Conservation (phyloP, 306 rosid species). For the Rosa rugosa region DNA sequence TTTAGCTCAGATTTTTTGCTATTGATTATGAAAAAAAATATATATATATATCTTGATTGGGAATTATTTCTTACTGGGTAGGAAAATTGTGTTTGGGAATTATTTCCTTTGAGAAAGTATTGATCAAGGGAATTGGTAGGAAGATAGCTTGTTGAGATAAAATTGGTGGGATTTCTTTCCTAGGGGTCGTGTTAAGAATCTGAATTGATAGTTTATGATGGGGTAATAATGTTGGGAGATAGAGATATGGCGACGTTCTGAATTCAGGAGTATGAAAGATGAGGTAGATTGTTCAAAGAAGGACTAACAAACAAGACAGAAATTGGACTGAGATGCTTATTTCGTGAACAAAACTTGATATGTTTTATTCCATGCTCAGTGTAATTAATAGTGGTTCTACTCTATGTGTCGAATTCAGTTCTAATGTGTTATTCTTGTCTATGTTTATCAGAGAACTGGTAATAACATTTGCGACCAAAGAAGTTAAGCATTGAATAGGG, state of each 20-base stretch:
- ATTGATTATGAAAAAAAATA: not conserved
- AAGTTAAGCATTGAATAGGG: constrained; percentile 19
- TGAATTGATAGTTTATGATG: not conserved
- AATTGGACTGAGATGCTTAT: not conserved
- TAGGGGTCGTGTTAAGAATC: not conserved
- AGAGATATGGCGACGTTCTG: not conserved
- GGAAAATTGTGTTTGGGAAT: not conserved
- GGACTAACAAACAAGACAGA: not conserved
- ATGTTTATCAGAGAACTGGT: constrained; percentile 32
- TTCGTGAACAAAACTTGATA: not conserved
- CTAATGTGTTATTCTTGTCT: not conserved
- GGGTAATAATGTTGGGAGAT: not conserved
- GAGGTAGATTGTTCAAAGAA: constrained; percentile 1
- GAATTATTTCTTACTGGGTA: not conserved
- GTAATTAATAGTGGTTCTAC: not conserved
- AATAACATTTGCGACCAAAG: constrained; percentile 8
- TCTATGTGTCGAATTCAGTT: not conserved
- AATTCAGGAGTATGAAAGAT: not conserved
- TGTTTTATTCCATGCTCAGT: not conserved
- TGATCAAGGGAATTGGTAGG: not conserved
- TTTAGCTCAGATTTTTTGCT: not conserved
- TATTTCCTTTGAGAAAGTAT: not conserved
- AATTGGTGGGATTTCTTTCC: not conserved
- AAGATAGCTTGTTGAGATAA: not conserved
- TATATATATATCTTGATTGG: not conserved